Evolutionary conservation across 164 flowering plant species (phyloP).

Genomic region (Piper longum): DNA sequence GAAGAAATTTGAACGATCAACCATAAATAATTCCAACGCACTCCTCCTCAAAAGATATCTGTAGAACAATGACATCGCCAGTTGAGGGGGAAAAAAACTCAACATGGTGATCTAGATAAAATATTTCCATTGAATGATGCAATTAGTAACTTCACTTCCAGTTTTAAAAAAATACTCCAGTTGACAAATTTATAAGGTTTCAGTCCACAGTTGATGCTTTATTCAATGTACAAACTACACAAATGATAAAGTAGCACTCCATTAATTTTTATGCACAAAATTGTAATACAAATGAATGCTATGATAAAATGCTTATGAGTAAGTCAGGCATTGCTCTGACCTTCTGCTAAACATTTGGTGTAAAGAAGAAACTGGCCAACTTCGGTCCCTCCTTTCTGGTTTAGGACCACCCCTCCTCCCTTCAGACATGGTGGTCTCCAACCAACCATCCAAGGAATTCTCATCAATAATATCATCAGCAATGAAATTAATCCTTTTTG

Average conservation of each 20-base stretch:
- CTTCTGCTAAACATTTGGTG: conserved; percentile 94
- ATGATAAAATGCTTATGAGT: neutral
- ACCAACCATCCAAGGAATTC: conserved; percentile 23
- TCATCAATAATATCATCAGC: conserved; percentile 40
- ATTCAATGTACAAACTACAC: too few relatives aligned
- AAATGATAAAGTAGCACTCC: too few relatives aligned
- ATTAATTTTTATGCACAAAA: too few relatives aligned
- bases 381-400: conserved; percentile 56
- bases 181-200: neutral
- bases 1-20: conserved; percentile 93
- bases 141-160: neutral
- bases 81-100: conserved; percentile 1
- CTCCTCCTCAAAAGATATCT: conserved; percentile 95
- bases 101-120: neutral
- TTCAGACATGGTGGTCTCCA: conserved; percentile 20
- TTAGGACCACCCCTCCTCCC: conserved; percentile 23
- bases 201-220: neutral
- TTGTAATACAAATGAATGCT: neutral
- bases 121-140: neutral
- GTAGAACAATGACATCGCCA: conserved; percentile 9
- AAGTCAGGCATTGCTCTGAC: conserved; percentile 15
- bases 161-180: neutral
- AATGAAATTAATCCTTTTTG: conserved; percentile 78
- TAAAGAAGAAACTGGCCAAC: conserved; percentile 83
- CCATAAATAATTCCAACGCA: conserved; percentile 93